Conservation (phyloP, 2,329 filamentous ascomycete species). For the Phialocephala sp. region DNA sequence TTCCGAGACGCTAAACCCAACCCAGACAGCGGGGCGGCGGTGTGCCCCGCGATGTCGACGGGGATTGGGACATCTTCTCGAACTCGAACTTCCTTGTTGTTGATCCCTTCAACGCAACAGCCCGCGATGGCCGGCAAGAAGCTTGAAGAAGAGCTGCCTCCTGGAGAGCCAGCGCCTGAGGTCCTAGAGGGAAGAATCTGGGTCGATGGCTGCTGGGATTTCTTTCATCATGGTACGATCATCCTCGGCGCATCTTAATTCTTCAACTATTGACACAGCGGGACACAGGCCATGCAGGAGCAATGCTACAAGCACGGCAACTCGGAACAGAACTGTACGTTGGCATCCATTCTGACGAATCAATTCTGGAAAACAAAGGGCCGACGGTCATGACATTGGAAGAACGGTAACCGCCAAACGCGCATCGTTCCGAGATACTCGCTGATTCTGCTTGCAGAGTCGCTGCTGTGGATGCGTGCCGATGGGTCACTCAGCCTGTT, state of each 20-base stretch:
- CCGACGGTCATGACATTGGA: constrained; percentile 95
- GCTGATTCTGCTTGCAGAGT: constrained; percentile 59
- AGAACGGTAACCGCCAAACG: constrained; percentile 67
- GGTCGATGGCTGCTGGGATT: constrained; percentile 99
- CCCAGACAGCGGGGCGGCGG: neutral
- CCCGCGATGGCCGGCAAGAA: constrained; percentile 21
- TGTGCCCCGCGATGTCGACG: neutral
- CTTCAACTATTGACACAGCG: constrained; percentile 12
- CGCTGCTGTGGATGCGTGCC: constrained; percentile 90
- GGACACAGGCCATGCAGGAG: constrained; percentile 82
- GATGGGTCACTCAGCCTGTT: constrained; percentile 88
- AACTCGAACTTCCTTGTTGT: neutral
- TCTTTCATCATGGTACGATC: constrained; percentile 86
- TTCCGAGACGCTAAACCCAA: neutral
- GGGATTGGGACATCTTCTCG: neutral
- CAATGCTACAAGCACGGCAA: constrained; percentile 93
- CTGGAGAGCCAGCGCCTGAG: constrained; percentile 41
- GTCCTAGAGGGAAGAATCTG: constrained; percentile 76
- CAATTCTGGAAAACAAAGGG: constrained; percentile 95
- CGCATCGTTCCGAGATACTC: constrained; percentile 29
- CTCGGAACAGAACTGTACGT: constrained; percentile 88
- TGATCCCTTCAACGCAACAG: constrained; percentile 8
- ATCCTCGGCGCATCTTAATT: neutral
- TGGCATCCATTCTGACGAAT: constrained; percentile 94
- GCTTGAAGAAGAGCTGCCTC: constrained; percentile 34